Evolutionary conservation across 805 yeast genomes (phyloP).

Genomic region (Wickerhamiella allomyrinae): DNA sequence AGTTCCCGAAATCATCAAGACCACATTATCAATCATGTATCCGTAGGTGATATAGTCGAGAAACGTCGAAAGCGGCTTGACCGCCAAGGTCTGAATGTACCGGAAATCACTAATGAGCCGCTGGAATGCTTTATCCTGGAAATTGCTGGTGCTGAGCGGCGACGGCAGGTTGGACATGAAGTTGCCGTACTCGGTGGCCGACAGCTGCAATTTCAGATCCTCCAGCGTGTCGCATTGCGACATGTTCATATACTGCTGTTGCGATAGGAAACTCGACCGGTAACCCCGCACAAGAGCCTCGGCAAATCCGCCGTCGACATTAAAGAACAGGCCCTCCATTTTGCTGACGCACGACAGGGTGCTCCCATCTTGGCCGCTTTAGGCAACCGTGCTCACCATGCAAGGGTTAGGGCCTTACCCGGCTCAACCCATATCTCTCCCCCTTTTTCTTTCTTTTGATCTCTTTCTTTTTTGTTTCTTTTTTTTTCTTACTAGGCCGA

Average conservation of each 20-base stretch:
- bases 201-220: conserved; percentile 82
- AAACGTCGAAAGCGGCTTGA: conserved; percentile 64
- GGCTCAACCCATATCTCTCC: too few relatives aligned
- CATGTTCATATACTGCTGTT: conserved; percentile 74
- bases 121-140: conserved; percentile 62
- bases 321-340: conserved; percentile 95
- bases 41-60: conserved; percentile 90
- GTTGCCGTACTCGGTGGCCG: conserved; percentile 92
- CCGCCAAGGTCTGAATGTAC: conserved; percentile 71
- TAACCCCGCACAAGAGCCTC: conserved; percentile 95
- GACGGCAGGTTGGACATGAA: conserved; percentile 71
- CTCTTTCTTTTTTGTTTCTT: too few relatives aligned
- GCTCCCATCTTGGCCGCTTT: too few relatives aligned
- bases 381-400: too few relatives aligned
- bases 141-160: conserved; percentile 71
- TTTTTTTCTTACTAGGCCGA: too few relatives aligned
- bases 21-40: conserved; percentile 96
- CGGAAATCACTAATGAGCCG: conserved; percentile 74
- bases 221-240: conserved; percentile 94
- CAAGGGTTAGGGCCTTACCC: too few relatives aligned
- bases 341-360: conserved; percentile 1
- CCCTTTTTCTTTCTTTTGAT: too few relatives aligned
- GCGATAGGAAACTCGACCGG: conserved; percentile 63
- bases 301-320: conserved; percentile 75
- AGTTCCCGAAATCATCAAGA: conserved; percentile 91